phyloP scores from a whole-genome alignment of 129 eudicot genomes.

The Tagetes erecta region DNA sequence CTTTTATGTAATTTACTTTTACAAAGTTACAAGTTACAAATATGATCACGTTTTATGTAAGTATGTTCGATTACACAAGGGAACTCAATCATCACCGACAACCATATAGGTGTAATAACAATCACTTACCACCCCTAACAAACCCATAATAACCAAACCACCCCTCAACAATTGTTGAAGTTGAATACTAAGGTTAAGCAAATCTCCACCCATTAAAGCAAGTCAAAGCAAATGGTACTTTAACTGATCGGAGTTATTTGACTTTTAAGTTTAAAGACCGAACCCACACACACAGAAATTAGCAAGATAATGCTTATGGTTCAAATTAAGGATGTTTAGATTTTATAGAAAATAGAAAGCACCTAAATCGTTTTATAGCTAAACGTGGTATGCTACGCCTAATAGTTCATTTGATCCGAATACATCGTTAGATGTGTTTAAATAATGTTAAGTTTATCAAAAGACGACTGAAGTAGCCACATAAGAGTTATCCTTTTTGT shows the following conservation, averaged over 20 bases:
- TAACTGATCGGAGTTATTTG: not conserved
- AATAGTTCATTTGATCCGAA: not conserved
- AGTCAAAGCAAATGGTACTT: not conserved
- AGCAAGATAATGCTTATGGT: not conserved
- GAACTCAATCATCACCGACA: conserved; percentile 26
- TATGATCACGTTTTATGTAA: conserved; percentile 23
- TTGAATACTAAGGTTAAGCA: not conserved
- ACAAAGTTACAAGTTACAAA: too few relatives aligned
- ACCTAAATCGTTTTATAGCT: not conserved
- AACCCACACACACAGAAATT: not conserved
- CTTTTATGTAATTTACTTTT: too few relatives aligned
- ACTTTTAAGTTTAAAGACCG: not conserved
- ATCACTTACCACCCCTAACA: conserved; percentile 8
- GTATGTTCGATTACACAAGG: conserved; percentile 21
- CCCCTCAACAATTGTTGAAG: conserved; percentile 19
- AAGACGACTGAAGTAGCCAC: not conserved
- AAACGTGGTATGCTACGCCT: not conserved
- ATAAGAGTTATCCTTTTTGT: not conserved
- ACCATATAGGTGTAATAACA: conserved; percentile 1
- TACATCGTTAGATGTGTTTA: not conserved
- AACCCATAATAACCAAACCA: not conserved
- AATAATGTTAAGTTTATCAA: not conserved
- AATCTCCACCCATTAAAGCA: not conserved
- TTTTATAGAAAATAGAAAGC: not conserved
- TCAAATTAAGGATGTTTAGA: too few relatives aligned